These are phyloP conservation scores for Blastobotrys elegans DNA, from an alignment of 1,139 yeast species.

Conservation along the genomic window DNA sequence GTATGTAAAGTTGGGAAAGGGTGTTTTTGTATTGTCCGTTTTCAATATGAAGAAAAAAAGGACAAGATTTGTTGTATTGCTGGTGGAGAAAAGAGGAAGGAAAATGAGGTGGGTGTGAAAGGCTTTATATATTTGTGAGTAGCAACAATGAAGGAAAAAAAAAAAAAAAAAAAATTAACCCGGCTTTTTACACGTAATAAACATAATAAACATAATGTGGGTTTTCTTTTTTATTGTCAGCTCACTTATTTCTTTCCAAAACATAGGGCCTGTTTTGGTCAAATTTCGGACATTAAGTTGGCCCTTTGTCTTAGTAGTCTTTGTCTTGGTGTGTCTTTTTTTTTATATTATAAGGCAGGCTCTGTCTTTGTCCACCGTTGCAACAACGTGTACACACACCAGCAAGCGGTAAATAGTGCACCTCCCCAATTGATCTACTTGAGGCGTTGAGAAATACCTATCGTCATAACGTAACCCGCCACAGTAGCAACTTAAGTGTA, in stretches of 20 bases:
- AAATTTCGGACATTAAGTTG: conserved; percentile 1
- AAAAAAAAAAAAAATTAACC: background rate
- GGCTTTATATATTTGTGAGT: background rate
- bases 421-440: too few species aligned
- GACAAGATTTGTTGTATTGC: background rate
- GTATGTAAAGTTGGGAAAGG: background rate
- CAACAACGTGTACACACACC: too few species aligned
- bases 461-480: too few species aligned
- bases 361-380: too few species aligned
- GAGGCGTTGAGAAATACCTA: too few species aligned
- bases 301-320: conserved; percentile 11
- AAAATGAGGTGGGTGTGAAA: background rate
- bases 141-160: conserved; percentile 1
- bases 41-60: background rate
- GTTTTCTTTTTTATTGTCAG: background rate
- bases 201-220: background rate
- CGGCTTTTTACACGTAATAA: background rate
- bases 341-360: too few species aligned
- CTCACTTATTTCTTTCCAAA: background rate
- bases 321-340: background rate
- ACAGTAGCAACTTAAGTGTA: too few species aligned
- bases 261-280: background rate
- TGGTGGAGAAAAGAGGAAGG: background rate
- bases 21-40: background rate
- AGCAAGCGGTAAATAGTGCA: too few species aligned